Conservation (phyloP, 352 stramenopile species). For the Pythium diclinum region DNA sequence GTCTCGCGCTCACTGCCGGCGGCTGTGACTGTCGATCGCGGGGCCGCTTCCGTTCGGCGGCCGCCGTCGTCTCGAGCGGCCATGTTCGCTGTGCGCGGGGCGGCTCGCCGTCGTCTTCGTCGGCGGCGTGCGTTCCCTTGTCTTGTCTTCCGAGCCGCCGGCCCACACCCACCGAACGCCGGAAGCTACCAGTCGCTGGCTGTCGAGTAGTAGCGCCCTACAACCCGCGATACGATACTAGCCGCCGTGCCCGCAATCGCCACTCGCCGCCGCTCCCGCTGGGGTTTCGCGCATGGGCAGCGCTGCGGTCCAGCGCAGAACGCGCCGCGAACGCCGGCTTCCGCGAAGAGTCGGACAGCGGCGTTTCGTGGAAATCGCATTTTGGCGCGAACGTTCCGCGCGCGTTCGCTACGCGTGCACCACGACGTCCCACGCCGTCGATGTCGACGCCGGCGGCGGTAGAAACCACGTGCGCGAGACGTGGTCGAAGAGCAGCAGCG, state of each 20-base stretch:
- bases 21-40: neutral
- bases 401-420: conserved; percentile 16
- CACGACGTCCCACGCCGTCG: conserved; percentile 31
- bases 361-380: conserved; percentile 19
- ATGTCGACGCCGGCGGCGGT: conserved; percentile 17
- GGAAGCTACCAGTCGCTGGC: neutral
- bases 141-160: neutral
- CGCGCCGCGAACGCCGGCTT: neutral
- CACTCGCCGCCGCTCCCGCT: neutral
- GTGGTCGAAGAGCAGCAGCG: conserved; percentile 58
- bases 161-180: neutral
- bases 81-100: neutral
- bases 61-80: neutral
- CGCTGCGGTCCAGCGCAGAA: neutral
- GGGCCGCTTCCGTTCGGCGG: neutral
- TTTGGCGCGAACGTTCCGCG: conserved; percentile 2
- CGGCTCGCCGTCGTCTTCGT: conserved; percentile 5
- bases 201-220: neutral
- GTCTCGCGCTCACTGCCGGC: conserved; percentile 30
- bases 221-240: neutral
- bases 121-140: neutral
- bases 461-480: conserved; percentile 61
- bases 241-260: neutral
- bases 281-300: neutral
- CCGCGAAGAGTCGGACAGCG: conserved; percentile 2